A percentile compares a stretch with the other conserved stretches of the same genome.
Conservation (phyloP, 2,329 filamentous ascomycete genomes). For the Tolypocladium pustulatum region DNA sequence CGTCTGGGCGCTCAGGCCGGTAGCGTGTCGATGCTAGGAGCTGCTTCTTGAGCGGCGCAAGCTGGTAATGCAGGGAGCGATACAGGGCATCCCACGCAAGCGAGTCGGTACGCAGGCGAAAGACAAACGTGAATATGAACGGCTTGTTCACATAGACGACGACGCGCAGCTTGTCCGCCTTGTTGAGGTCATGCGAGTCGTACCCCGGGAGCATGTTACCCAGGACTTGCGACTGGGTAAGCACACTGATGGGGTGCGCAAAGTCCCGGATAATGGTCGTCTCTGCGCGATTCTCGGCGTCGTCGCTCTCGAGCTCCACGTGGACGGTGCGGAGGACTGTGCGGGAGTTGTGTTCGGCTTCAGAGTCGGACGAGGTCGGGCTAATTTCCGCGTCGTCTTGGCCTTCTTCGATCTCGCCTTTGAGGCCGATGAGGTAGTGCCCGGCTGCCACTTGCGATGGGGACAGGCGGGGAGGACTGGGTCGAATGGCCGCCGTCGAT, state of each 20-base stretch:
- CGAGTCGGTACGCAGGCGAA: slow-evolving; percentile 46
- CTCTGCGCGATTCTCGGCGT: slow-evolving; percentile 27
- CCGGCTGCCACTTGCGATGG: slow-evolving; percentile 24
- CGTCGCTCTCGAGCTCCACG: slow-evolving; percentile 46
- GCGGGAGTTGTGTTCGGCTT: slow-evolving; percentile 35
- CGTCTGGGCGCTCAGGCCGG: slow-evolving; percentile 32
- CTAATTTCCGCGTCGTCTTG: slow-evolving; percentile 19
- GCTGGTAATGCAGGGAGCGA: slow-evolving; percentile 48
- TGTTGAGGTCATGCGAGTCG: slow-evolving; percentile 38
- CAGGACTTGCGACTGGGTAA: slow-evolving; percentile 21
- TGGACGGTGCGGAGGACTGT: slow-evolving; percentile 56
- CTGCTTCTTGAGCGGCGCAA: slow-evolving; percentile 46
- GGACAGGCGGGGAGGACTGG: slow-evolving; percentile 5
- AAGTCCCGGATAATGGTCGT: slow-evolving; percentile 35
- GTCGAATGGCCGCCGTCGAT: not conserved
- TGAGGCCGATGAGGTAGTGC: slow-evolving; percentile 57
- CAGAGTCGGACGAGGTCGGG: slow-evolving; percentile 18
- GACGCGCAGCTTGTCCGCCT: slow-evolving; percentile 50
- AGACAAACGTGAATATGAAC: slow-evolving; percentile 70
- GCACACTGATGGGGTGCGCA: slow-evolving; percentile 20
- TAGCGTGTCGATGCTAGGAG: slow-evolving; percentile 47
- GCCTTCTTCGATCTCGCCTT: slow-evolving; percentile 49
- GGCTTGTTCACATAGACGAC: slow-evolving; percentile 65
- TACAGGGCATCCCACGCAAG: slow-evolving; percentile 47
- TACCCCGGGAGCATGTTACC: slow-evolving; percentile 21